Percentiles rank a stretch among this genome's conserved stretches.
Conservation (phyloP, 495 filamentous ascomycete species). For the Penicillium canariense region DNA sequence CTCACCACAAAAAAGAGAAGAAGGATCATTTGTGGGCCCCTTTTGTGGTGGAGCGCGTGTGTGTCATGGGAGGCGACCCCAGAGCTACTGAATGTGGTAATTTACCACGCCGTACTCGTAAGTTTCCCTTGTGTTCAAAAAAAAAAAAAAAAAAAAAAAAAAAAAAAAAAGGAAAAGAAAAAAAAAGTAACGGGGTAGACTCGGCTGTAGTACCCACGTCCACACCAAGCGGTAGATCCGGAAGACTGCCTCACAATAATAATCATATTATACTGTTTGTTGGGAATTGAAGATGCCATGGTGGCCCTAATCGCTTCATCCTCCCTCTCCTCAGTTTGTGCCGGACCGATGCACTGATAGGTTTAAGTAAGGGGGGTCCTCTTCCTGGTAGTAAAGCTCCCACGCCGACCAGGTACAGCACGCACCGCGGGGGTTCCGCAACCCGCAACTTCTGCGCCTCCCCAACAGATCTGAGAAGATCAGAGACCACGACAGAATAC, state of each 20-base stretch:
- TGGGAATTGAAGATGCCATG: background rate
- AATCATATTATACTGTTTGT: background rate
- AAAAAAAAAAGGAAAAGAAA: background rate
- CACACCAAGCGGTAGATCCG: background rate
- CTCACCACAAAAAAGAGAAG: background rate
- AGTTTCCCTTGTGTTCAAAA: no score
- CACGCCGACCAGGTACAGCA: constrained; percentile 12
- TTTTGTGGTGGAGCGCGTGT: background rate
- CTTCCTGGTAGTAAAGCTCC: background rate
- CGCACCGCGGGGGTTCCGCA: background rate
- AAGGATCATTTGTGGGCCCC: background rate
- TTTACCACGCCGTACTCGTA: background rate
- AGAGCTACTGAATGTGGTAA: background rate
- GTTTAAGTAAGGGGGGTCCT: no score
- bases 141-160: no score
- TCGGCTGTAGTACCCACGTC: constrained; percentile 11
- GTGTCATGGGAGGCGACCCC: background rate
- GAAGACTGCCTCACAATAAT: no score
- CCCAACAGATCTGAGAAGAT: constrained; percentile 6
- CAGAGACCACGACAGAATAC: constrained; percentile 7
- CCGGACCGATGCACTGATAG: background rate
- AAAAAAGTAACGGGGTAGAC: background rate
- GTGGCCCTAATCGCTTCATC: background rate
- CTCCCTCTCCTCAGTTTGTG: no score
- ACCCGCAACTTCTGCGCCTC: background rate